Conservation (phyloP, 352 stramenopile genomes). For the Phytophthora idaei region DNA sequence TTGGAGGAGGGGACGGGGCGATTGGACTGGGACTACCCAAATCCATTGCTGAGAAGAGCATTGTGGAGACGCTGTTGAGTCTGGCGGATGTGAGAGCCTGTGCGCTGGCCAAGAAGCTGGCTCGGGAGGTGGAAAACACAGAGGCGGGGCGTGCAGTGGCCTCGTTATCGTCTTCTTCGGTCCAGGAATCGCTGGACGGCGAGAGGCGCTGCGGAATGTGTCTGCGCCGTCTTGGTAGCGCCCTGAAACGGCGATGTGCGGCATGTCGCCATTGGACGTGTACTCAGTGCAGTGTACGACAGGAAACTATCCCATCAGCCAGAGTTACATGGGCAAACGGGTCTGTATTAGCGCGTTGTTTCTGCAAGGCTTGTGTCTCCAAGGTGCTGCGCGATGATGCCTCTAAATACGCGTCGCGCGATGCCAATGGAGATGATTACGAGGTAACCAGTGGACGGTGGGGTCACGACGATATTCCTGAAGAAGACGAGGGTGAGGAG, state of each 20-base stretch:
- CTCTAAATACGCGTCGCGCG: constrained; percentile 47
- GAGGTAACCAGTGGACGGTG: constrained; percentile 32
- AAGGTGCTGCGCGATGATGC: constrained; percentile 62
- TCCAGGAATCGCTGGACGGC: constrained; percentile 39
- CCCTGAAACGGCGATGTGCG: constrained; percentile 51
- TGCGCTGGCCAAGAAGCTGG: constrained; percentile 67
- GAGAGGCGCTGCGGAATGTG: constrained; percentile 63
- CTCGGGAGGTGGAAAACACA: constrained; percentile 41
- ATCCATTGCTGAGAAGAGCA: constrained; percentile 50
- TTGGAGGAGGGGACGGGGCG: constrained; percentile 34
- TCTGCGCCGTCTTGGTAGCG: constrained; percentile 34
- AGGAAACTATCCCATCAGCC: constrained; percentile 47
- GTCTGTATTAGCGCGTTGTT: constrained; percentile 45
- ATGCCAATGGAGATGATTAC: constrained; percentile 37
- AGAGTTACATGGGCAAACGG: constrained; percentile 8
- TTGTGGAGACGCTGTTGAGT: constrained; percentile 48
- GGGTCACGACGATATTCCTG: constrained; percentile 51
- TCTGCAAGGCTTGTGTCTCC: constrained; percentile 62
- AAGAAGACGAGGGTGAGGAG: constrained; percentile 32
- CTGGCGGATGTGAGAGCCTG: constrained; percentile 51
- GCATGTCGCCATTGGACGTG: constrained; percentile 50
- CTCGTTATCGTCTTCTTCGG: constrained; percentile 37
- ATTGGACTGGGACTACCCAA: constrained; percentile 45
- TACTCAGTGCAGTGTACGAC: constrained; percentile 50
- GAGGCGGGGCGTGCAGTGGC: constrained; percentile 35